Evolutionary conservation across 2,329 filamentous ascomycete species (phyloP), one percentile per base, ranked within the genome.

Genomic region (Botrytis cinerea): DNA sequence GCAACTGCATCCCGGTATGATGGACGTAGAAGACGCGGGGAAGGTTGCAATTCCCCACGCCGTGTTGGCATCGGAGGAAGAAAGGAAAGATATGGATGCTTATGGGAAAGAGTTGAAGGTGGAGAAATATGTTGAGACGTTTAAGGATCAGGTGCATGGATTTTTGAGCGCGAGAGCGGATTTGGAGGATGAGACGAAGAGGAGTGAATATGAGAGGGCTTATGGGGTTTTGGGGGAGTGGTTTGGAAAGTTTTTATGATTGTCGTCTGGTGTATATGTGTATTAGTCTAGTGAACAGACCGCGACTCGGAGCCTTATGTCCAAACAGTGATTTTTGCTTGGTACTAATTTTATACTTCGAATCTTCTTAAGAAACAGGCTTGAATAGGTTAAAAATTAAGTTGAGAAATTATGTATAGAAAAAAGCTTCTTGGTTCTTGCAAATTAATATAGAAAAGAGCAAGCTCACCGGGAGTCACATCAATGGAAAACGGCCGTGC

Each of bases 41-140:
- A 84, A 83, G 32, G 84, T 92, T 80, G 87, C 85, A 61, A 84
- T 91, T 10, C 91, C 91, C 1, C 83, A 91, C 64, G 84, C 86
- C 70, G 77, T 92, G 76, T 85, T 93, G 1, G 89, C 90, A 0
- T 92, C 90, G n/a, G 62, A 67, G 54, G 73, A 74, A 18, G 73
- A 74, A 40, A 69, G 51, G 43, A 54, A 48, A 4, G 70, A 71
- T 35, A 68, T 75, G 20, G n/a, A 66, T 22, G 51, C 18, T 60
- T 74, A 57, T 57, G 80, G 82, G 68, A 78, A 83, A 66, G 80
- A 82, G 2, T 75, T 88, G 38, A 79, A 81, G 45, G 82, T 80
- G 59, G 80, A 80, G 8, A 82, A 84, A 18, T 78, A 83, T 67
- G 83, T 87, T 22, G 84, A 86, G 76, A 86, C 81, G 0, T 87